Evolutionary conservation across 805 yeast species (phyloP).

Genomic region (Debaryomyces prosopidis): DNA sequence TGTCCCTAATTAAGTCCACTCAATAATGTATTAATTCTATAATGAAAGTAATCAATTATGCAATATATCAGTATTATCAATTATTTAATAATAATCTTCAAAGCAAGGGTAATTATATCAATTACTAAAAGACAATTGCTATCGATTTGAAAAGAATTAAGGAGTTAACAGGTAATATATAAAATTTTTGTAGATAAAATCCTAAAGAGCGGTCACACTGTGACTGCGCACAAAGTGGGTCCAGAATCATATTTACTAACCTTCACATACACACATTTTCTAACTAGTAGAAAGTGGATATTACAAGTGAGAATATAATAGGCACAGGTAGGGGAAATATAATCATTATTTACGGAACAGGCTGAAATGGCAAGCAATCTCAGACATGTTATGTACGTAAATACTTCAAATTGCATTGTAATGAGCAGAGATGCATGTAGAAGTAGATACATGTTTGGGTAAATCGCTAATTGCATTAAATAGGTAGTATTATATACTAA

Average conservation of each 20-base stretch:
- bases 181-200: background rate
- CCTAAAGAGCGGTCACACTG: background rate
- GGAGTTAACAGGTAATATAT: background rate
- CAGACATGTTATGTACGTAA: background rate
- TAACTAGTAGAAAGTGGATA: too few relatives aligned
- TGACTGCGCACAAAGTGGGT: background rate
- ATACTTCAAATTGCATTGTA: background rate
- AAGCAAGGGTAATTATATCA: background rate
- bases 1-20: background rate
- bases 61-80: background rate
- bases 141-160: background rate
- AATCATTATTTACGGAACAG: too few relatives aligned
- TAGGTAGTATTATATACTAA: slow-evolving; percentile 8
- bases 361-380: too few relatives aligned
- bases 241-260: background rate
- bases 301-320: too few relatives aligned
- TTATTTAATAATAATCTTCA: background rate
- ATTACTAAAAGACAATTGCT: background rate
- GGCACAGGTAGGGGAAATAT: too few relatives aligned
- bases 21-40: background rate
- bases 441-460: too few relatives aligned
- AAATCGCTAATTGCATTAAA: too few relatives aligned
- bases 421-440: background rate
- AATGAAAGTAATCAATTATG: background rate
- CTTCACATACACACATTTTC: too few relatives aligned